Evolutionary conservation across 495 filamentous ascomycete species (phyloP).

Genomic region (Podospora anserina): DNA sequence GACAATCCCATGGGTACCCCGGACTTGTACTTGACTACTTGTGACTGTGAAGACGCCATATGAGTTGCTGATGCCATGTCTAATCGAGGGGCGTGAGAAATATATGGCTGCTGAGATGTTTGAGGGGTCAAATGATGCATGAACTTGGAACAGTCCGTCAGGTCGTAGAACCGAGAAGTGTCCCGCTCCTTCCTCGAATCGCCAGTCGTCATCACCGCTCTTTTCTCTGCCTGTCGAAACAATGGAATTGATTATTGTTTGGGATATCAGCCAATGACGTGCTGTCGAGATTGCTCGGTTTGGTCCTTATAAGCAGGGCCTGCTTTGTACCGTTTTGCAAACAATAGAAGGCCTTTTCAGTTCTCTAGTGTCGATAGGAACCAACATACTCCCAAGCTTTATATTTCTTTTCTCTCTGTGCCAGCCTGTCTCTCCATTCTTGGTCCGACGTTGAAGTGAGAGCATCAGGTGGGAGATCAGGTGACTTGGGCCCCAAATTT

Average conservation of each 20-base stretch:
- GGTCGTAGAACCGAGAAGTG: no score
- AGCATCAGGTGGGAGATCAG: conserved; percentile 9
- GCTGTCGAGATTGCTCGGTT: neutral
- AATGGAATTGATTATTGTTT: neutral
- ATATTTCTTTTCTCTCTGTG: neutral
- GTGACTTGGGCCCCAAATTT: neutral
- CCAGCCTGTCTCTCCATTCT: neutral
- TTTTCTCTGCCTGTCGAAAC: neutral
- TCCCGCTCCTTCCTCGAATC: neutral
- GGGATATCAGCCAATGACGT: neutral
- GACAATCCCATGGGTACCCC: neutral
- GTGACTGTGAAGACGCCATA: neutral
- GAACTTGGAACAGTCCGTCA: no score
- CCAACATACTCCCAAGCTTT: neutral
- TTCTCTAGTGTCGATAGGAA: neutral
- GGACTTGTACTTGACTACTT: neutral
- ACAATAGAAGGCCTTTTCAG: no score
- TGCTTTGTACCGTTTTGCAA: no score
- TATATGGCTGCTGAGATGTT: neutral
- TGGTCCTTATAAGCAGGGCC: neutral
- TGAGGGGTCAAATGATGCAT: neutral
- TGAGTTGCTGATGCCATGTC: neutral
- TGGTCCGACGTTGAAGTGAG: neutral
- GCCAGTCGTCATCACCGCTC: neutral
- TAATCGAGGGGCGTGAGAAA: neutral